Evolutionary conservation across 2,329 filamentous ascomycete genomes (phyloP), one percentile per base, ranked within the genome.

Genomic region (Dothistroma septosporum): DNA sequence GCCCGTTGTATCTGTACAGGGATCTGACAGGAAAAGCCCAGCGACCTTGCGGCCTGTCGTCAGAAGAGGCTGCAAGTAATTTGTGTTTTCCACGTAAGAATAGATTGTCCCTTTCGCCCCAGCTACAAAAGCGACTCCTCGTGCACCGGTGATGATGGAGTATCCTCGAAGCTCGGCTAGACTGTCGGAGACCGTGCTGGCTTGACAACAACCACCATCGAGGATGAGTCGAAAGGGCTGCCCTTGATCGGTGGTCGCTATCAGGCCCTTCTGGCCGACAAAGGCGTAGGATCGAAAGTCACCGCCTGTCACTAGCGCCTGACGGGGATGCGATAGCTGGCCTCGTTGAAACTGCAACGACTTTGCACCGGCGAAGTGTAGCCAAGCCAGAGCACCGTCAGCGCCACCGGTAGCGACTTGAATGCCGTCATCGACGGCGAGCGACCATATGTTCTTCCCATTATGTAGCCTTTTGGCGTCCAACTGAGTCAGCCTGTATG

Each of bases 401-500:
- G 90, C 88, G n/a, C 91, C 94, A 12, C 94, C 94, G 1, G 90
- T 92, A 4, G 84, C 86, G 47, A 75, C 41, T 2, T 47, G 10
- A 6, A 33, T 48, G 37, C n/a, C 9, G 9, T 21, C 19, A 12
- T 48, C 22, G 9, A 65, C 19, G 16, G 84, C 85, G 41, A 86
- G 81, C 0, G 92, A 87, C 92, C 93, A 97, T 7, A 97, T 86
- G 71, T 97, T 92, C 75, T 97, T 99, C 7, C 94, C 94, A 35
- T 80, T 82, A 72, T 97, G 92, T 61, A 86, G 83, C 2, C 83
- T 80, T 54, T 85, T 83, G 8, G 82, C 85, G 1, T 80, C 78
- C 1, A 80, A 71, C 55, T 89, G 82, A 12, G 74, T 74, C 48
- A 91, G 72, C 6, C 66, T 74, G 52, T 75, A 61, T 46, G 54